A percentile compares a stretch with the other conserved stretches of the same genome.
Conservation (phyloP, 352 stramenopile genomes). For the Phytophthora multivora region DNA sequence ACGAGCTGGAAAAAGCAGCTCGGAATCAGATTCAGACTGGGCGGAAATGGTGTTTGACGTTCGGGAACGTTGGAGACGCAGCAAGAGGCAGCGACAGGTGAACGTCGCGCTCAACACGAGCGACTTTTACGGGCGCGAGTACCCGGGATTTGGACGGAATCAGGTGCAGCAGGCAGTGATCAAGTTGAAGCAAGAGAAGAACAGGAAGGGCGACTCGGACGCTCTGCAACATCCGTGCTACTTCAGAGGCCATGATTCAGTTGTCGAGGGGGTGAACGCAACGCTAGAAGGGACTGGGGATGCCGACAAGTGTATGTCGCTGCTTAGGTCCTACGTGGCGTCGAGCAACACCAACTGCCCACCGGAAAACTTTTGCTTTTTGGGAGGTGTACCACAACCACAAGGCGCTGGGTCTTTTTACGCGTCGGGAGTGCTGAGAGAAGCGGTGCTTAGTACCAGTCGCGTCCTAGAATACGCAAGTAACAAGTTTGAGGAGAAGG, state of each 20-base stretch:
- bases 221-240: constrained; percentile 57
- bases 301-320: constrained; percentile 47
- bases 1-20: constrained; percentile 9
- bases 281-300: constrained; percentile 45
- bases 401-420: constrained; percentile 53
- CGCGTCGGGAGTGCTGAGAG: constrained; percentile 43
- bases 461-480: constrained; percentile 36
- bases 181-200: constrained; percentile 32
- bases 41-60: constrained; percentile 66
- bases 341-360: constrained; percentile 61
- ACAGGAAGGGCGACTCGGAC: background rate
- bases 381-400: constrained; percentile 52
- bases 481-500: constrained; percentile 11
- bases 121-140: constrained; percentile 70
- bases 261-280: constrained; percentile 25
- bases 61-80: constrained; percentile 68
- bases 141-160: constrained; percentile 44
- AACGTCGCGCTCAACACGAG: constrained; percentile 64
- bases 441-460: constrained; percentile 30
- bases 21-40: constrained; percentile 33
- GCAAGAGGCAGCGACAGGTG: constrained; percentile 60
- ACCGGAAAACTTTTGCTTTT: constrained; percentile 51
- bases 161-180: constrained; percentile 33
- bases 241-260: constrained; percentile 26
- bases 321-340: constrained; percentile 48